phyloP scores from a whole-genome alignment of 2,329 filamentous ascomycete species.

The Talaromyces sp. region DNA sequence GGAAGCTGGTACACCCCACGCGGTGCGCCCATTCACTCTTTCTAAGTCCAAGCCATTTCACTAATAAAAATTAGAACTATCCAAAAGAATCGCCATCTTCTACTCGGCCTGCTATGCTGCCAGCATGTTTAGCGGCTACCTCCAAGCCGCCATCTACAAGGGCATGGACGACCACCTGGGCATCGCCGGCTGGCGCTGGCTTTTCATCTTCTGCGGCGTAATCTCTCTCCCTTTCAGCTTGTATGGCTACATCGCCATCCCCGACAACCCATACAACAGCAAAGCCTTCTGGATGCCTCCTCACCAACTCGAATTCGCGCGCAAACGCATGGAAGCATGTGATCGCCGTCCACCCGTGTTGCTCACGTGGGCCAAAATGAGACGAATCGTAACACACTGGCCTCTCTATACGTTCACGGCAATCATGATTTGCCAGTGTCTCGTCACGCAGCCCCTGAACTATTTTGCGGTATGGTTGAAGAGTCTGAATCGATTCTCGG shows the following conservation, averaged over 20 bases:
- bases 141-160: slow-evolving; percentile 23
- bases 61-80: slow-evolving; percentile 20
- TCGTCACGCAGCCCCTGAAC: slow-evolving; percentile 22
- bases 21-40: slow-evolving; percentile 6
- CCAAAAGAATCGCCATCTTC: slow-evolving; percentile 26
- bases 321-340: slow-evolving; percentile 18
- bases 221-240: slow-evolving; percentile 28
- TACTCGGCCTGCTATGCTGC: slow-evolving; percentile 21
- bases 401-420: slow-evolving; percentile 21
- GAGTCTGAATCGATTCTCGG: slow-evolving; percentile 20
- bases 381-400: slow-evolving; percentile 20
- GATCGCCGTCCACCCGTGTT: slow-evolving; percentile 16
- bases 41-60: not conserved
- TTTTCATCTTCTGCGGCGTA: slow-evolving; percentile 32
- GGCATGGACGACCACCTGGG: slow-evolving; percentile 20
- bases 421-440: slow-evolving; percentile 21
- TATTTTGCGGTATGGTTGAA: slow-evolving; percentile 24
- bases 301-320: slow-evolving; percentile 5
- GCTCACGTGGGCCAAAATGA: slow-evolving; percentile 20
- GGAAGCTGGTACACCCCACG: slow-evolving; percentile 20
- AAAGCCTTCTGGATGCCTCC: slow-evolving; percentile 21
- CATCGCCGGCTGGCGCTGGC: slow-evolving; percentile 29
- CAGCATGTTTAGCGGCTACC: slow-evolving; percentile 24
- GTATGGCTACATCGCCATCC: slow-evolving; percentile 29
- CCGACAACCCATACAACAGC: slow-evolving; percentile 34